These are phyloP conservation scores for Botrytis hyacinthi DNA, from an alignment of 2,329 filamentous ascomycete species.

Conservation along the genomic window DNA sequence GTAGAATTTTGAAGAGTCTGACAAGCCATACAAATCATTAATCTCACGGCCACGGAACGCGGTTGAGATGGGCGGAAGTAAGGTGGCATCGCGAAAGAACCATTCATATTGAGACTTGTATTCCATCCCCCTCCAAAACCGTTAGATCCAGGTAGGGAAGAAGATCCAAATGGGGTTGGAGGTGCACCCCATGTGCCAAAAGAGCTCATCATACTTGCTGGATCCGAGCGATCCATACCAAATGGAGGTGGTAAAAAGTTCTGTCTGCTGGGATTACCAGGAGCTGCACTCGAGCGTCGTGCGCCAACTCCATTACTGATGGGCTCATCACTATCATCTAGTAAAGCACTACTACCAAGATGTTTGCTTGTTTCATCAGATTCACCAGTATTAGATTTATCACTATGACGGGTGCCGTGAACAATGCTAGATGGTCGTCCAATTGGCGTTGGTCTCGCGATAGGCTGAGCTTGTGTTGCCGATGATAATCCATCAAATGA, in stretches of 20 bases:
- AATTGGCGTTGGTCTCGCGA: constrained; percentile 81
- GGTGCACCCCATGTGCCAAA: constrained; percentile 39
- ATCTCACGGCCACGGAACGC: constrained; percentile 66
- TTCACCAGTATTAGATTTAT: constrained; percentile 46
- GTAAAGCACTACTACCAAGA: constrained; percentile 83
- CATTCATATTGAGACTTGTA: constrained; percentile 44
- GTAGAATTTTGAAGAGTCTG: constrained; percentile 55
- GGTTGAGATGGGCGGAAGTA: constrained; percentile 52
- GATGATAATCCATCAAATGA: constrained; percentile 59
- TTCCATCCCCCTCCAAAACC: constrained; percentile 37
- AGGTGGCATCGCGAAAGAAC: constrained; percentile 42
- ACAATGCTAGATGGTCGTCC: constrained; percentile 77
- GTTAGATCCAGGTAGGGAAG: constrained; percentile 37
- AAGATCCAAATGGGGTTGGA: constrained; percentile 38
- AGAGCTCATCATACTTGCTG: constrained; percentile 34
- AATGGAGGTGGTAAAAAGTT: constrained; percentile 36
- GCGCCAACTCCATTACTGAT: constrained; percentile 41
- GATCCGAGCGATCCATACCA: constrained; percentile 35
- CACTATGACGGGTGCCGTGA: constrained; percentile 48
- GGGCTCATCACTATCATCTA: constrained; percentile 69
- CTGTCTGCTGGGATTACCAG: constrained; percentile 33
- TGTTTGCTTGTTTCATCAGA: constrained; percentile 74
- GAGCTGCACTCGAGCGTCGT: constrained; percentile 38
- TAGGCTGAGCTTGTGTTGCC: constrained; percentile 63
- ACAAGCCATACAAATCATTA: constrained; percentile 76